Evolutionary conservation across 768 basidiomycete genomes (phyloP), one percentile per base, ranked within the genome.

Genomic region (Strobilomyces confusus): DNA sequence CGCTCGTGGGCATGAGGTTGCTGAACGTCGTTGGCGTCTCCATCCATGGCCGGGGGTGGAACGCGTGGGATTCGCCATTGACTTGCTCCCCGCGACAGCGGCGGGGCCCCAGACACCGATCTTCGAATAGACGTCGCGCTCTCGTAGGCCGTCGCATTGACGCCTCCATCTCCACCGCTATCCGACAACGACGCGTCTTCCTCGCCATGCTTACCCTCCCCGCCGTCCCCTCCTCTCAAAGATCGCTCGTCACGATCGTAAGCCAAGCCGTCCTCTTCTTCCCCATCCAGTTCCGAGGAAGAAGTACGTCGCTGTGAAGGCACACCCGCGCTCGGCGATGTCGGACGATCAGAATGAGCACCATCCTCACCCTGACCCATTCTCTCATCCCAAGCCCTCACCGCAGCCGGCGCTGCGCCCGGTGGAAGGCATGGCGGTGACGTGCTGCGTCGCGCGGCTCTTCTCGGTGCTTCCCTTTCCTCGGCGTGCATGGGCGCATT

Each of bases 381-480:
- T 66, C 65, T 67, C 50, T 68, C 68, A 55, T 72, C 72, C 57
- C 72, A 73, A 44, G 67, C 67, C 55, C 67, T 74, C 67, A 56
- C 71, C 59, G 52, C 58, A 46, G 71, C 58, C 58, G 71, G 69
- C 25, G 74, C 75, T 15, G 77, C 75, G 29, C 75, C 77, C 12
- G 73, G 72, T 5, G 80, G 75, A 15, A 74, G 75, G 12, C 61
- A 72, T n/a, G 66, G 67, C 6, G 73, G 74, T 11, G 71, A 71
- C 11, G 56, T 72, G 71, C 63, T 64, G 33, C 66, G 63, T 56
- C 66, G 54, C 14, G 60, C 57, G 17, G 62, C 36, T 51, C 60
- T 69, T 63, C 68, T 69, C 6, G 53, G 42, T 25, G 48, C 43
- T 23, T 64, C 42, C 12, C 51, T 37, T 62, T 61, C 57, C 42